phyloP scores from a whole-genome alignment of 495 filamentous ascomycete species.

The Trichoderma erinaceum region DNA sequence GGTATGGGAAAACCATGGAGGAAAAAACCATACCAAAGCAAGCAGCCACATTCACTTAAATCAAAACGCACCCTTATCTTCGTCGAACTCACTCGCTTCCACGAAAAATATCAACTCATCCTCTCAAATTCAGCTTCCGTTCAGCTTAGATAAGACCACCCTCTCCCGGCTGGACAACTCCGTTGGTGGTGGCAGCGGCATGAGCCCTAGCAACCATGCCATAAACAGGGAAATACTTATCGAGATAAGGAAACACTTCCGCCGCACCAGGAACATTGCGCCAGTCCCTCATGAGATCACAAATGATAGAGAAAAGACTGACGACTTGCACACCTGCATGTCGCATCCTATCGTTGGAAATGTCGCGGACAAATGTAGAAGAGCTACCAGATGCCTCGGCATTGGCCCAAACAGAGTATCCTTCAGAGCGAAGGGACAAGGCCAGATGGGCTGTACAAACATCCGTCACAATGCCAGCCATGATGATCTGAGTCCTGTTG shows the following conservation, averaged over 20 bases:
- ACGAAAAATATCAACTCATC: neutral
- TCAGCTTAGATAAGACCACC: conserved; percentile 12
- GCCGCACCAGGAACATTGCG: conserved; percentile 56
- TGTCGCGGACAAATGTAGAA: conserved; percentile 33
- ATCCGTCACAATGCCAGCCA: conserved; percentile 70
- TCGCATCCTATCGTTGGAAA: conserved; percentile 61
- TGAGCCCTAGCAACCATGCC: conserved; percentile 42
- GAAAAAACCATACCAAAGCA: neutral
- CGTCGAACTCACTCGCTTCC: neutral
- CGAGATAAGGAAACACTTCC: conserved; percentile 59
- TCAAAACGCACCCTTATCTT: neutral
- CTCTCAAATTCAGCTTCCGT: neutral
- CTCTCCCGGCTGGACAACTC: conserved; percentile 43
- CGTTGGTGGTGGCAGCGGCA: conserved; percentile 35
- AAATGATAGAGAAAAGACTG: conserved; percentile 59
- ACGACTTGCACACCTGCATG: conserved; percentile 59
- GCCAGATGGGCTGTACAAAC: conserved; percentile 73
- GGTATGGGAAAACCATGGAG: neutral
- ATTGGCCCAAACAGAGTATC: conserved; percentile 74
- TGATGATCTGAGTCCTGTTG: conserved; percentile 63
- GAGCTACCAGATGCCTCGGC: conserved; percentile 58
- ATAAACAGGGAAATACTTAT: conserved; percentile 47
- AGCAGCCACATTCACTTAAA: neutral
- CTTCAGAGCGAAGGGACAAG: conserved; percentile 61
- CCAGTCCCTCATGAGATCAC: conserved; percentile 78